Evolutionary conservation across 345 rosid genomes (phyloP).

Genomic region (Brassica napus): DNA sequence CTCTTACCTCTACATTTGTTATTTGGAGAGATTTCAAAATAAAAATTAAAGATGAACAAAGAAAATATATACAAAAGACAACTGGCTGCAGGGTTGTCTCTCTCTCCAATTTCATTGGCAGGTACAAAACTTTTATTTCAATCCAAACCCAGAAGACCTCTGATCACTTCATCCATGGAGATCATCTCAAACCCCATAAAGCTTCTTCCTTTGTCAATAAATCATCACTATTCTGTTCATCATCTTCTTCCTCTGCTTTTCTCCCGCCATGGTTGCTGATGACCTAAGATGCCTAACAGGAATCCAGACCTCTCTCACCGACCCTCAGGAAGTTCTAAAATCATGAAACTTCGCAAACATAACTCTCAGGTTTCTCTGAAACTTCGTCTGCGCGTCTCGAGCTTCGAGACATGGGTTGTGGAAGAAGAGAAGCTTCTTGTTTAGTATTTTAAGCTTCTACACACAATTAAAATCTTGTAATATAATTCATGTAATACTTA

Average conservation of each 20-base stretch:
- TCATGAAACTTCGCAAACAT: conserved; percentile 48
- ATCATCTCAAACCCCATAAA: neutral
- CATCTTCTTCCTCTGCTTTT: neutral
- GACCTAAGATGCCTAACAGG: neutral
- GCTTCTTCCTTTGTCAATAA: neutral
- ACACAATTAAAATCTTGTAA: no score
- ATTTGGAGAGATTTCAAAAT: no score
- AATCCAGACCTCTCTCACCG: neutral
- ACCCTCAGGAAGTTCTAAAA: neutral
- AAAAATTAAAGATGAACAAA: no score
- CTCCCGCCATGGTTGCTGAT: neutral
- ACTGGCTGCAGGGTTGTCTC: no score
- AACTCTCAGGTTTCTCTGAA: conserved; percentile 61
- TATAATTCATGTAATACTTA: no score
- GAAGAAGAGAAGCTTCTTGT: no score
- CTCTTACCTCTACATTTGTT: no score
- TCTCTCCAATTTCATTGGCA: no score
- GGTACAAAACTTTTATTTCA: neutral
- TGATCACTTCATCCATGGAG: neutral
- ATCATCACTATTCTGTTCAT: neutral
- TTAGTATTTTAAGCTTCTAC: no score
- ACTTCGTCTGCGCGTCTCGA: conserved; percentile 49
- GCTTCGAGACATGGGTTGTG: conserved; percentile 49
- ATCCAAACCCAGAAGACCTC: neutral
- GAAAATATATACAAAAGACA: no score